Evolutionary conservation across 768 basidiomycete genomes (phyloP).

Genomic region (Agrocybe chaxingu): DNA sequence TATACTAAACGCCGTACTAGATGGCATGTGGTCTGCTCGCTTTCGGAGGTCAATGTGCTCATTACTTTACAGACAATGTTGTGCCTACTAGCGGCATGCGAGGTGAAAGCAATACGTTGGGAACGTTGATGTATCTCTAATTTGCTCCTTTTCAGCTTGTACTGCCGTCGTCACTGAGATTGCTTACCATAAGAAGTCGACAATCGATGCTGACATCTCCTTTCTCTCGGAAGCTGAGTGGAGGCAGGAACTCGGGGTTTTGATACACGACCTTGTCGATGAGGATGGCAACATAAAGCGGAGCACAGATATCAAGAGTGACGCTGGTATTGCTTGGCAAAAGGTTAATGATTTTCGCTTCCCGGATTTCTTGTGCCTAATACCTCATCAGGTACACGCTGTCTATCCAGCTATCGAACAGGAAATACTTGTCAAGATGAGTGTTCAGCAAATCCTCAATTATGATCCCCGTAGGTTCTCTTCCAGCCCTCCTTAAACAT

Average conservation of each 20-base stretch:
- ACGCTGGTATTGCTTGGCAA: conserved; percentile 60
- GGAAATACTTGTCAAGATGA: conserved; percentile 47
- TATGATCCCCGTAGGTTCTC: conserved; percentile 41
- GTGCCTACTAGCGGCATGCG: conserved; percentile 69
- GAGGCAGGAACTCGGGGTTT: conserved; percentile 51
- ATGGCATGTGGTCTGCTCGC: conserved; percentile 33
- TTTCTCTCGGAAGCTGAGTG: conserved; percentile 57
- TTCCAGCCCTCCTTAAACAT: not conserved
- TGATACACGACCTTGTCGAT: conserved; percentile 56
- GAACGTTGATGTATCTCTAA: not conserved
- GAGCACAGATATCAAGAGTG: conserved; percentile 51
- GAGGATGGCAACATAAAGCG: conserved; percentile 55
- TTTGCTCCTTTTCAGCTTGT: conserved; percentile 39
- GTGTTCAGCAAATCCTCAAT: conserved; percentile 46
- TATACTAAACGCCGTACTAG: conserved; percentile 57
- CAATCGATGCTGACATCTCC: conserved; percentile 57
- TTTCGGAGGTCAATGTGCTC: not conserved
- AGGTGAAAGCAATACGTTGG: conserved; percentile 28
- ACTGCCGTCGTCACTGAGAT: conserved; percentile 67
- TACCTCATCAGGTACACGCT: conserved; percentile 46
- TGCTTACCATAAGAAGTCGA: conserved; percentile 48
- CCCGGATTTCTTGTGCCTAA: not conserved
- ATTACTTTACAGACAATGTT: conserved; percentile 42
- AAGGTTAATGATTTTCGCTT: conserved; percentile 35
- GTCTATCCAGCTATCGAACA: conserved; percentile 53